A percentile compares a stretch with the other conserved stretches of the same genome.
Conservation (phyloP, 2,329 filamentous ascomycete genomes). For the Leptosphaerulina australis region DNA sequence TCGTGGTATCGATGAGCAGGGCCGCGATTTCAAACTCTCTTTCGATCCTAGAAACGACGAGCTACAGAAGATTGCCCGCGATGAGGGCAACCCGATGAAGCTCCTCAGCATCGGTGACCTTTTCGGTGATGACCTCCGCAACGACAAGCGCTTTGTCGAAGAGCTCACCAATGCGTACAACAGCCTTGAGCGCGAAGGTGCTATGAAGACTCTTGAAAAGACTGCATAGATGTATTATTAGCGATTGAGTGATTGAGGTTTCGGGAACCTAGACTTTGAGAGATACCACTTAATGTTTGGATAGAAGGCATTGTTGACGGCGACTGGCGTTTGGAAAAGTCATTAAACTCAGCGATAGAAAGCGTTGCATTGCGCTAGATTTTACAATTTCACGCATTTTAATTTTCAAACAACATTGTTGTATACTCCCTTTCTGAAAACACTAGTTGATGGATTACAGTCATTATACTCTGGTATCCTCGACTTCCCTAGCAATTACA, state of each 20-base stretch:
- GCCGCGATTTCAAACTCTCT: slow-evolving; percentile 29
- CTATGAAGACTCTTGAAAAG: slow-evolving; percentile 30
- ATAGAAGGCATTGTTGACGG: slow-evolving; percentile 14
- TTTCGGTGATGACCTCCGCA: slow-evolving; percentile 37
- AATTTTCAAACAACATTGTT: neutral
- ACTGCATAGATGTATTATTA: slow-evolving; percentile 16
- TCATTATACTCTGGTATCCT: neutral
- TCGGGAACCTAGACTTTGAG: slow-evolving; percentile 11
- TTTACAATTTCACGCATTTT: slow-evolving; percentile 12
- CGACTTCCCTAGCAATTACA: too few species aligned
- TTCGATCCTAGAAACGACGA: slow-evolving; percentile 36
- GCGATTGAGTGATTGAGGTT: slow-evolving; percentile 18
- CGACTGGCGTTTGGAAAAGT: slow-evolving; percentile 18
- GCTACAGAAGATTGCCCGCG: slow-evolving; percentile 30
- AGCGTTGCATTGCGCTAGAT: slow-evolving; percentile 15
- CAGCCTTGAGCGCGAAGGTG: slow-evolving; percentile 28
- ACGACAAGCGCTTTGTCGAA: slow-evolving; percentile 34
- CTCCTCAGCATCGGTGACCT: slow-evolving; percentile 28
- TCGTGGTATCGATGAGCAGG: slow-evolving; percentile 32
- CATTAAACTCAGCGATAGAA: slow-evolving; percentile 17
- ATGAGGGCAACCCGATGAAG: slow-evolving; percentile 23
- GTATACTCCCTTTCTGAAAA: neutral
- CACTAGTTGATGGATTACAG: neutral
- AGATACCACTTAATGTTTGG: slow-evolving; percentile 20
- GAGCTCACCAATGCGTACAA: slow-evolving; percentile 34